phyloP scores from a whole-genome alignment of 768 basidiomycete genomes.

The Suillus cothurnatus region DNA sequence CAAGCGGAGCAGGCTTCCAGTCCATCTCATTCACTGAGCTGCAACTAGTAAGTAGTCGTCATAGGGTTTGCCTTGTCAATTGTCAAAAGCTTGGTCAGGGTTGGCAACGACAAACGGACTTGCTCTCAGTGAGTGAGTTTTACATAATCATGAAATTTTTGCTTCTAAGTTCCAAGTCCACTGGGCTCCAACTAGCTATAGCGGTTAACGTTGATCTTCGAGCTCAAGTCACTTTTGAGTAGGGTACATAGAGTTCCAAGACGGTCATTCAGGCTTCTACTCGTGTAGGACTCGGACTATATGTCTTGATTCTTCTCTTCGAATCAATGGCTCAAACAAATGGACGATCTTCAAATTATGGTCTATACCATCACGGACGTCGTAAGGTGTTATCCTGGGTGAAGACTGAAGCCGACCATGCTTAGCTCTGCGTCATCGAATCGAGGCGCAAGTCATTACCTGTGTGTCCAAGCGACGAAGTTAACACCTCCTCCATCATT shows the following conservation, averaged over 20 bases:
- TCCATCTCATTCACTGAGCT: not conserved
- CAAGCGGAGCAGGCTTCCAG: slow-evolving; percentile 38
- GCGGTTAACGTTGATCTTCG: not conserved
- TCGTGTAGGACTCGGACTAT: too few relatives aligned
- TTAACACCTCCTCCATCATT: not conserved
- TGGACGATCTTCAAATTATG: not conserved
- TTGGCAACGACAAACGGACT: too few relatives aligned
- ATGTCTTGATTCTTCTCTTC: not conserved
- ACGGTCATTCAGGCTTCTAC: too few relatives aligned
- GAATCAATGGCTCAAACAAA: not conserved
- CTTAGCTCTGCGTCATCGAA: not conserved
- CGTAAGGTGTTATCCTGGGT: not conserved
- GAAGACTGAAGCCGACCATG: not conserved
- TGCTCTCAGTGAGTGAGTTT: not conserved
- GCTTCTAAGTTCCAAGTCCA: not conserved
- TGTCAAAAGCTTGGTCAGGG: not conserved
- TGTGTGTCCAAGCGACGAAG: not conserved
- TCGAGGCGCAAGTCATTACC: not conserved
- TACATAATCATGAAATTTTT: not conserved
- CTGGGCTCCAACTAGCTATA: too few relatives aligned
- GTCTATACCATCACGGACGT: not conserved
- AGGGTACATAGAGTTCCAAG: too few relatives aligned
- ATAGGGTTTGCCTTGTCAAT: not conserved
- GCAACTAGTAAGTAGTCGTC: not conserved
- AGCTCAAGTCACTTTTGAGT: not conserved